A percentile compares a stretch with the other conserved stretches of the same genome.
Conservation (phyloP, 768 basidiomycete species). For the Kondoa subrosea region DNA sequence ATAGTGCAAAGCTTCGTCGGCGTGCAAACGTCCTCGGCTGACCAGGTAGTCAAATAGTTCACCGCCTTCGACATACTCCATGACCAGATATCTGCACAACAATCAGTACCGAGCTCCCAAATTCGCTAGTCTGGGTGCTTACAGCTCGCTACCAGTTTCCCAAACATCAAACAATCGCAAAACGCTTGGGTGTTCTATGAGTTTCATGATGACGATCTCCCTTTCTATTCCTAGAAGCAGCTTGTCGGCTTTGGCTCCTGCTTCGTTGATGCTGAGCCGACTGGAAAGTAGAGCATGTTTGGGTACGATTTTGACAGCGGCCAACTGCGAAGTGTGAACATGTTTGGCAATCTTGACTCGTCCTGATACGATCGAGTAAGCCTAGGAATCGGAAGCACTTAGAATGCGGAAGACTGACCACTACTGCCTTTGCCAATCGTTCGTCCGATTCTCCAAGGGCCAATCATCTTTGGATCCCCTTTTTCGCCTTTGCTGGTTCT, state of each 20-base stretch:
- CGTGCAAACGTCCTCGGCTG: conserved; percentile 61
- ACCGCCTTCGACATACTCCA: conserved; percentile 90
- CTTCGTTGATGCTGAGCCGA: conserved; percentile 36
- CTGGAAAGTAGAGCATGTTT: conserved; percentile 53
- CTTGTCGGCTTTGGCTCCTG: conserved; percentile 44
- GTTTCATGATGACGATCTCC: conserved; percentile 98
- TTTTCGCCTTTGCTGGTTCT: conserved; percentile 10
- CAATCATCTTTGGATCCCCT: conserved; percentile 60
- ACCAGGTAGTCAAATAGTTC: conserved; percentile 94
- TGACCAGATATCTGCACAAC: conserved; percentile 50
- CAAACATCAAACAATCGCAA: conserved; percentile 90
- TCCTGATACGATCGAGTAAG: conserved; percentile 26
- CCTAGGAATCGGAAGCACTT: conserved; percentile 1
- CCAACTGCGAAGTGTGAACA: conserved; percentile 66
- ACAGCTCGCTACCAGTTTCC: conserved; percentile 73
- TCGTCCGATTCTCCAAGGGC: conserved; percentile 83
- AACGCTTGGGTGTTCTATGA: conserved; percentile 95
- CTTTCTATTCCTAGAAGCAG: conserved; percentile 59
- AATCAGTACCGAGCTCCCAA: background rate
- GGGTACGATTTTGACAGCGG: conserved; percentile 89
- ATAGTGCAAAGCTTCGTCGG: conserved; percentile 68
- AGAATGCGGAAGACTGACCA: conserved; percentile 35
- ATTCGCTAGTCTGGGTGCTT: no score
- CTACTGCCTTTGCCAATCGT: conserved; percentile 87
- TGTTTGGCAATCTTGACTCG: conserved; percentile 88